phyloP scores from a whole-genome alignment of 805 yeast species.

The Myxozyma sirexii region DNA sequence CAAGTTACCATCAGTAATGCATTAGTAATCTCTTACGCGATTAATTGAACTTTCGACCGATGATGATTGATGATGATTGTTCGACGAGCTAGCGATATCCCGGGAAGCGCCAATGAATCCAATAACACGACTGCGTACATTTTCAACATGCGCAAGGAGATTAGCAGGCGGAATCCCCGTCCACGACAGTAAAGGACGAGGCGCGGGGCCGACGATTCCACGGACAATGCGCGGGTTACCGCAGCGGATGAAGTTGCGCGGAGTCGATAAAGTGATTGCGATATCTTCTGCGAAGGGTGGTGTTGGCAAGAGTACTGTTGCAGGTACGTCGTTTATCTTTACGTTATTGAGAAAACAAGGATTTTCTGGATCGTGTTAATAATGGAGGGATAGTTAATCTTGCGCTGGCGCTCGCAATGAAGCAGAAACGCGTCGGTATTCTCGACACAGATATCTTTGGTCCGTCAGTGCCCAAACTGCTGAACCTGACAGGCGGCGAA shows the following conservation, averaged over 20 bases:
- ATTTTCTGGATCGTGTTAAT: neutral
- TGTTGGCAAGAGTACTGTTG: conserved; percentile 77
- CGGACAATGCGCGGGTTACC: conserved; percentile 59
- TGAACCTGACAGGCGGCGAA: conserved; percentile 68
- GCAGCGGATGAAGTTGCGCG: conserved; percentile 55
- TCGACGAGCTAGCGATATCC: too few relatives aligned
- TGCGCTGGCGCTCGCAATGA: conserved; percentile 60
- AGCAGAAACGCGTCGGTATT: conserved; percentile 63
- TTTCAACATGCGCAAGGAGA: neutral
- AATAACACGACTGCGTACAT: neutral
- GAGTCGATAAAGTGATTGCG: conserved; percentile 62
- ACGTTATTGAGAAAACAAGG: neutral
- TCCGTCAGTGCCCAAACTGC: conserved; percentile 74
- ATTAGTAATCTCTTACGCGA: too few relatives aligned
- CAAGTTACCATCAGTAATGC: too few relatives aligned
- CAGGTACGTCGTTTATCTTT: conserved; percentile 38
- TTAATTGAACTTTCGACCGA: too few relatives aligned
- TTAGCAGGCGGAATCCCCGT: conserved; percentile 6
- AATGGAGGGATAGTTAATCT: conserved; percentile 51
- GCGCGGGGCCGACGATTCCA: conserved; percentile 43
- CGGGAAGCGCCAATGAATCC: neutral
- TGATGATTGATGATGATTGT: too few relatives aligned
- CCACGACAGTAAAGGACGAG: conserved; percentile 14
- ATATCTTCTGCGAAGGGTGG: conserved; percentile 83
- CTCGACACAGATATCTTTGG: conserved; percentile 85